A percentile compares a stretch with the other conserved stretches of the same genome.
Evolutionary conservation across 2,329 filamentous ascomycete genomes (phyloP).

Genomic region (Sodiomyces alkalinus): DNA sequence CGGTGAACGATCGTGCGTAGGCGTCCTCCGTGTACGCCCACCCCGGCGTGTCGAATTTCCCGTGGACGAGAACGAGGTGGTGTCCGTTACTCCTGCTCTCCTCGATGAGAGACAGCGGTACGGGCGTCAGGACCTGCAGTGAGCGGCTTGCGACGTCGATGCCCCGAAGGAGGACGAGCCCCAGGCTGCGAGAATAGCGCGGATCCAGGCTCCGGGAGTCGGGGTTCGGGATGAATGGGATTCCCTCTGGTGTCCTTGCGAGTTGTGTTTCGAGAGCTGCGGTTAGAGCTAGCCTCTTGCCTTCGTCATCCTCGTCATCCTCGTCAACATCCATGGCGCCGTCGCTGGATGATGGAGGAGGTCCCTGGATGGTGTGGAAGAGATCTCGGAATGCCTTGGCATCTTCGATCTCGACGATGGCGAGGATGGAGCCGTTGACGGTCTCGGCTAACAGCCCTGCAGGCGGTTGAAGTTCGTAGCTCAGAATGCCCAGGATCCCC

Average conservation of each 20-base stretch:
- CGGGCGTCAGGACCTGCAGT: slow-evolving; percentile 53
- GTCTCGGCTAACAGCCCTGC: slow-evolving; percentile 44
- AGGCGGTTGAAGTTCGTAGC: slow-evolving; percentile 49
- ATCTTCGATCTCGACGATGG: slow-evolving; percentile 47
- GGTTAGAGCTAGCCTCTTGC: slow-evolving; percentile 11
- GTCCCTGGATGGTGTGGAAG: slow-evolving; percentile 2
- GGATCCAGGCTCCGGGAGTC: slow-evolving; percentile 44
- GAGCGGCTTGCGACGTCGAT: slow-evolving; percentile 39
- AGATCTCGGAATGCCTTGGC: slow-evolving; percentile 28
- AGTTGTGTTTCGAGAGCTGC: slow-evolving; percentile 9
- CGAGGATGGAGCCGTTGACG: slow-evolving; percentile 56
- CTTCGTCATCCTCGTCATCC: slow-evolving; percentile 1
- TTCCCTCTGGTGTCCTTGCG: slow-evolving; percentile 29
- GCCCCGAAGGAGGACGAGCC: slow-evolving; percentile 54
- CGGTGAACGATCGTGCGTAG: slow-evolving; percentile 19
- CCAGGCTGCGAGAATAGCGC: slow-evolving; percentile 39
- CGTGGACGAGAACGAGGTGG: slow-evolving; percentile 47
- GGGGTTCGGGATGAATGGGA: slow-evolving; percentile 47
- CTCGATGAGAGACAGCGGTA: slow-evolving; percentile 24
- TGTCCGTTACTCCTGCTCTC: slow-evolving; percentile 24
- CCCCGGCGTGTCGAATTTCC: slow-evolving; percentile 51
- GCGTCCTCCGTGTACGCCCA: slow-evolving; percentile 57
- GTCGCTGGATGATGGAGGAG: too few relatives aligned
- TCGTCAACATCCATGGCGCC: slow-evolving; percentile 9
- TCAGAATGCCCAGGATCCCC: slow-evolving; percentile 50